Percentiles rank a stretch among this genome's conserved stretches.
Evolutionary conservation across 768 basidiomycete genomes (phyloP).

Genomic region (Lentinula edodes): DNA sequence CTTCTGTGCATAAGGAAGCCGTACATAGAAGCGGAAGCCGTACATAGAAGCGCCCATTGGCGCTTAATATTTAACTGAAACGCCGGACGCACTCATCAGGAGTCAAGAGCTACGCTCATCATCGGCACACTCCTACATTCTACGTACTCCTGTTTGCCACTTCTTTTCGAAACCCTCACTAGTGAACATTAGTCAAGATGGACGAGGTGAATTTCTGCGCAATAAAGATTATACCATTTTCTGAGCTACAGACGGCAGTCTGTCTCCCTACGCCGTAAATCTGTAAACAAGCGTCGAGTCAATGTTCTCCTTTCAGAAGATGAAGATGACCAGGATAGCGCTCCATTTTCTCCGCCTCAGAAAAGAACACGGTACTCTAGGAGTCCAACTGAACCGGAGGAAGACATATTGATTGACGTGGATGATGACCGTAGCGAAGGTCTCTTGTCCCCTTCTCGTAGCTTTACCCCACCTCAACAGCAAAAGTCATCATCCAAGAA

Average conservation of each 20-base stretch:
- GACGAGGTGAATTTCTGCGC: neutral
- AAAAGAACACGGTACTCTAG: neutral
- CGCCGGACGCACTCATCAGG: too few species aligned
- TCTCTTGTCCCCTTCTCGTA: neutral
- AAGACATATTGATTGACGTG: neutral
- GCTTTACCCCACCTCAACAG: neutral
- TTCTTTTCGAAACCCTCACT: neutral
- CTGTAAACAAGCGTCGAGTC: neutral
- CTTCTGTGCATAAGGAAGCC: too few species aligned
- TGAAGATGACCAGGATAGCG: neutral
- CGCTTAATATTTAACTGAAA: too few species aligned
- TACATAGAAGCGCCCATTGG: too few species aligned
- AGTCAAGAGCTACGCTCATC: too few species aligned
- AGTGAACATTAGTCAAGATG: neutral
- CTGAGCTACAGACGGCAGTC: neutral
- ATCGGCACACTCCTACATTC: too few species aligned
- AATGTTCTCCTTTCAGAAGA: neutral
- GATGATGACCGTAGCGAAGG: neutral
- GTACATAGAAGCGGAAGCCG: too few species aligned
- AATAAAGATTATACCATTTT: neutral
- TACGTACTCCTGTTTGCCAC: neutral
- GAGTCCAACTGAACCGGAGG: neutral
- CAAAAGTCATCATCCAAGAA: neutral
- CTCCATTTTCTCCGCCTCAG: neutral
- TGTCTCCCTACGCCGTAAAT: slow-evolving; percentile 1